phyloP scores from a whole-genome alignment of 75 land plant genomes.

The Azolla pinnata region DNA sequence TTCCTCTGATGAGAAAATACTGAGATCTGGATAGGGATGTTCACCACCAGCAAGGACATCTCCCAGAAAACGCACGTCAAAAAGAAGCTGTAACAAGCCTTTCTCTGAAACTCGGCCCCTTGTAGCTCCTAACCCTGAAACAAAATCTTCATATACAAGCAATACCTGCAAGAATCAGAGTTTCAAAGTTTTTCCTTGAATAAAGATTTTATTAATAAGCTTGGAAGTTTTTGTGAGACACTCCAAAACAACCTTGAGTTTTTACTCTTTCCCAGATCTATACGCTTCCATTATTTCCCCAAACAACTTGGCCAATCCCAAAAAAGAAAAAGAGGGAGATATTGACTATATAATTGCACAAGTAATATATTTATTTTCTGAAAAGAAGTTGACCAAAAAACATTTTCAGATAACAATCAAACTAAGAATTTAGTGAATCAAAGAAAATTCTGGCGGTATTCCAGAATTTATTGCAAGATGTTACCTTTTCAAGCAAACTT shows the following conservation, averaged over 20 bases:
- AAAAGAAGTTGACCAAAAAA: too few relatives aligned
- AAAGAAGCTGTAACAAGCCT: constrained; percentile 76
- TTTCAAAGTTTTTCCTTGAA: too few relatives aligned
- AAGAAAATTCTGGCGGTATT: too few relatives aligned
- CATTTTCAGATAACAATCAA: neutral
- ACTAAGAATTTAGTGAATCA: neutral
- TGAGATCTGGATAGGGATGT: constrained; percentile 15
- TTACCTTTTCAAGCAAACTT: constrained; percentile 72
- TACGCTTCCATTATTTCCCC: too few relatives aligned
- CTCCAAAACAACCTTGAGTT: too few relatives aligned
- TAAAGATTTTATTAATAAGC: too few relatives aligned
- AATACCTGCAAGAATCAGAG: constrained; percentile 47
- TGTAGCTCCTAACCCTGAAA: constrained; percentile 23
- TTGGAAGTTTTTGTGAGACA: too few relatives aligned
- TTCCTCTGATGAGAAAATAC: constrained; percentile 23
- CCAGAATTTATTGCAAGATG: too few relatives aligned
- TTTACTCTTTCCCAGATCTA: neutral
- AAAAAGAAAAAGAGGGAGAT: too few relatives aligned
- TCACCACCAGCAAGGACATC: constrained; percentile 84
- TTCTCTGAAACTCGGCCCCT: constrained; percentile 67
- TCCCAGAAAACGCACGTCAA: constrained; percentile 66
- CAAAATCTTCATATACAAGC: constrained; percentile 49
- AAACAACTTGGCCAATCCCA: too few relatives aligned
- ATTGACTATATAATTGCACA: too few relatives aligned
- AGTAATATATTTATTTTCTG: too few relatives aligned